Percentiles rank a stretch among this genome's conserved stretches.
Conservation (phyloP, 2,329 filamentous ascomycete genomes). For the Fusarium gaditjirri region DNA sequence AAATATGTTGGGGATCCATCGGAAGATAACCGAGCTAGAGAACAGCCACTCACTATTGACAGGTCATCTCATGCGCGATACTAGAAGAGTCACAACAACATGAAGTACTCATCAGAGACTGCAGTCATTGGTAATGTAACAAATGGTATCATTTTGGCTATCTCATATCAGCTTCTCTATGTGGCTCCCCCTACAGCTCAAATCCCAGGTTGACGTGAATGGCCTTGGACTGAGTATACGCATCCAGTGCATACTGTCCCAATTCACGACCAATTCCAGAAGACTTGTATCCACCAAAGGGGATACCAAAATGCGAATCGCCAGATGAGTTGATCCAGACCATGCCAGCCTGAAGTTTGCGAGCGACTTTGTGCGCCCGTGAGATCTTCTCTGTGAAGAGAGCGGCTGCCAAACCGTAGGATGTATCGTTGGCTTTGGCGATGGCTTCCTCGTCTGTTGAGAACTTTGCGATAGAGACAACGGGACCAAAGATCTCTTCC, state of each 20-base stretch:
- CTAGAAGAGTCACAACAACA: too few species aligned
- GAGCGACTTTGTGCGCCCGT: constrained; percentile 51
- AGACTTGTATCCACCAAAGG: constrained; percentile 45
- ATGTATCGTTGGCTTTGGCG: constrained; percentile 53
- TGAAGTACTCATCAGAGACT: neutral
- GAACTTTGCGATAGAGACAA: constrained; percentile 44
- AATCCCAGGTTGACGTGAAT: constrained; percentile 40
- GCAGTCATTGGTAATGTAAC: neutral
- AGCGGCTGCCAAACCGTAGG: constrained; percentile 64
- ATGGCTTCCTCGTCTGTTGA: constrained; percentile 40
- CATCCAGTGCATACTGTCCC: constrained; percentile 42
- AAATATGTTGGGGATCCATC: neutral
- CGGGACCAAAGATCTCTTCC: constrained; percentile 48
- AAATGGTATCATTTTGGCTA: constrained; percentile 21
- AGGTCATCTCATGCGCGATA: neutral
- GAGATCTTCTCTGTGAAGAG: constrained; percentile 66
- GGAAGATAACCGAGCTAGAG: neutral
- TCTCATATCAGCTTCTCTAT: neutral
- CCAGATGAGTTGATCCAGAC: constrained; percentile 52
- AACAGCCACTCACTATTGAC: neutral
- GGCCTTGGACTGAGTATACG: constrained; percentile 44
- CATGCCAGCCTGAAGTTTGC: constrained; percentile 64
- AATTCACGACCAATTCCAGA: constrained; percentile 42
- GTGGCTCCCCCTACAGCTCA: constrained; percentile 11
- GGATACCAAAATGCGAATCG: constrained; percentile 43